Conservation (phyloP, 306 rosid genomes). For the Lathyrus aphaca region DNA sequence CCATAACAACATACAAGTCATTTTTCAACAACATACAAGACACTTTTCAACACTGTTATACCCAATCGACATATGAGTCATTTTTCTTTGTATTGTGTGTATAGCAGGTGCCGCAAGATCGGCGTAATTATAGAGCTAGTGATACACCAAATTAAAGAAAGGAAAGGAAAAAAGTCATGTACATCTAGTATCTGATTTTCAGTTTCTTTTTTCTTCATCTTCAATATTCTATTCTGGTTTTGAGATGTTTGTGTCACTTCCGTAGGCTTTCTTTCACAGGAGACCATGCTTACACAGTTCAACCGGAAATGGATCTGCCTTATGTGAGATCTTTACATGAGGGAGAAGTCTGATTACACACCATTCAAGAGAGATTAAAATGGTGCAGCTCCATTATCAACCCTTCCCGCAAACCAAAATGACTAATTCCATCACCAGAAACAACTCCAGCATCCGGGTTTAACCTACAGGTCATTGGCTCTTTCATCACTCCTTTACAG, state of each 20-base stretch:
- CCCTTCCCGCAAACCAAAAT: conserved; percentile 17
- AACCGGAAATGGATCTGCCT: neutral
- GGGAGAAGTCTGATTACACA: neutral
- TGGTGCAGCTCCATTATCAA: neutral
- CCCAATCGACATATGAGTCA: neutral
- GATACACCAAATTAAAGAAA: neutral
- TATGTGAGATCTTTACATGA: neutral
- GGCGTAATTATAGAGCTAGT: neutral
- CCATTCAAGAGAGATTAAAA: neutral
- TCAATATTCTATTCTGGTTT: neutral
- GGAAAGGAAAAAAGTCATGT: conserved; percentile 14
- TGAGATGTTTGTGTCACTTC: conserved; percentile 1
- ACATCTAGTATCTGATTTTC: conserved; percentile 14
- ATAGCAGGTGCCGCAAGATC: conserved; percentile 4
- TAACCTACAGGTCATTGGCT: conserved; percentile 14
- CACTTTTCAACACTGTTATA: conserved; percentile 14
- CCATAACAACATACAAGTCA: neutral
- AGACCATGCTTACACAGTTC: neutral
- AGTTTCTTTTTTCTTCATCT: conserved; percentile 1
- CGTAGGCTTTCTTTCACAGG: neutral
- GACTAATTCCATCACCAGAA: conserved; percentile 16
- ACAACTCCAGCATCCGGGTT: neutral
- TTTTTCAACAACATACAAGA: too few relatives aligned
- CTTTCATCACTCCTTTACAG: conserved; percentile 39
- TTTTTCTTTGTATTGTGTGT: neutral